phyloP scores from a whole-genome alignment of 1,284 basidiomycete genomes.

The Prillingera fragicola region DNA sequence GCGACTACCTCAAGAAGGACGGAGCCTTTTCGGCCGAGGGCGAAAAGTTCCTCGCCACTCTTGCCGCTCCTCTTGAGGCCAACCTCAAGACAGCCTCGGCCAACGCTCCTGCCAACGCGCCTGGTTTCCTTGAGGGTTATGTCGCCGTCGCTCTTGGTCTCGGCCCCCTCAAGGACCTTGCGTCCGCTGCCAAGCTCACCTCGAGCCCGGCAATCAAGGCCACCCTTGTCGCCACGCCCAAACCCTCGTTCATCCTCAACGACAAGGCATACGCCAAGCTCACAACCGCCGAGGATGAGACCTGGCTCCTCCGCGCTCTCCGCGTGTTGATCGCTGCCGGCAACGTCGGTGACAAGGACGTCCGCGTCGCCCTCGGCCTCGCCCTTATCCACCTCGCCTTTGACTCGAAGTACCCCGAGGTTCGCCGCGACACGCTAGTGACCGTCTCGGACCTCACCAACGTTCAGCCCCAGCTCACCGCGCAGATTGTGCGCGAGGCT shows the following conservation, averaged over 20 bases:
- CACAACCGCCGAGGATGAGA: conserved; percentile 60
- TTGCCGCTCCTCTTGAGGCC: conserved; percentile 62
- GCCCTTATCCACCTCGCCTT: conserved; percentile 64
- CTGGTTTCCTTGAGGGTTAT: conserved; percentile 75
- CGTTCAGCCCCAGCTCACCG: conserved; percentile 52
- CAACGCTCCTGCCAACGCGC: conserved; percentile 57
- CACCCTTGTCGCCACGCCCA: conserved; percentile 51
- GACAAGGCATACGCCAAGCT: conserved; percentile 79
- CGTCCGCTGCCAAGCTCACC: conserved; percentile 25
- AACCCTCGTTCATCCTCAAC: conserved; percentile 78
- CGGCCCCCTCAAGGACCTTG: conserved; percentile 52
- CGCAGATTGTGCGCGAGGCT: conserved; percentile 56
- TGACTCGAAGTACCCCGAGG: conserved; percentile 55
- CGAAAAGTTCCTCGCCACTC: conserved; percentile 52
- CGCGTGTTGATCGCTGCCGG: conserved; percentile 55
- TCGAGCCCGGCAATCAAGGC: conserved; percentile 38
- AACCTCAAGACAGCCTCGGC: conserved; percentile 56
- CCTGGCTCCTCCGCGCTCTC: conserved; percentile 69
- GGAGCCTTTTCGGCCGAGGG: conserved; percentile 47
- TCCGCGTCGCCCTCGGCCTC: conserved; percentile 59
- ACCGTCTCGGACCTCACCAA: conserved; percentile 49
- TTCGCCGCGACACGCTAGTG: conserved; percentile 53
- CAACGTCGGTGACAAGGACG: conserved; percentile 56
- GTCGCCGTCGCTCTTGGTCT: conserved; percentile 65
- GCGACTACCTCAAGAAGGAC: conserved; percentile 39